These are phyloP conservation scores for Linanthus parryae DNA, from an alignment of 148 eudicot genomes.

Conservation along the genomic window DNA sequence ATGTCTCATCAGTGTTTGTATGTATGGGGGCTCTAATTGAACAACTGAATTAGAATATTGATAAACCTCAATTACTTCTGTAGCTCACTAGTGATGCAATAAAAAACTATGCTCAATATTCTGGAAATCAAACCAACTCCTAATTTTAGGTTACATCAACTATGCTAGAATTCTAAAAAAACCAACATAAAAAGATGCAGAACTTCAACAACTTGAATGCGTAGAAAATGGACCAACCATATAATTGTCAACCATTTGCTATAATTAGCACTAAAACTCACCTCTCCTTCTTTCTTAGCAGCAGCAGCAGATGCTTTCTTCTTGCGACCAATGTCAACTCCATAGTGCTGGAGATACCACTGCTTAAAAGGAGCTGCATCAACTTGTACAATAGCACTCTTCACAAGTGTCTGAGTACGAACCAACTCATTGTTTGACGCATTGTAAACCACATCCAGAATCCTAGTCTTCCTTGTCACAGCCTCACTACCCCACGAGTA, in stretches of 20 bases:
- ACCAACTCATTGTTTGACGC: constrained; percentile 91
- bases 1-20: too few species aligned
- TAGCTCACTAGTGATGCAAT: too few species aligned
- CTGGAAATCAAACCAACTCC: too few species aligned
- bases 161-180: too few species aligned
- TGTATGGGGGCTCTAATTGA: too few species aligned
- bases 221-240: not conserved
- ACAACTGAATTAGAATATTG: too few species aligned
- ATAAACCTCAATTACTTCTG: too few species aligned
- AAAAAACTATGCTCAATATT: too few species aligned
- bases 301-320: constrained; percentile 52
- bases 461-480: constrained; percentile 64
- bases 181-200: not conserved
- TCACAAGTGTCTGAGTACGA: constrained; percentile 80
- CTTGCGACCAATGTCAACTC: constrained; percentile 76
- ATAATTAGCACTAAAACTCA: constrained; percentile 8
- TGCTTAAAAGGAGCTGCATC: constrained; percentile 91
- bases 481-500: constrained; percentile 89
- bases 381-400: constrained; percentile 79
- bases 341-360: constrained; percentile 82
- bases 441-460: constrained; percentile 81
- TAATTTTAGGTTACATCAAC: too few species aligned
- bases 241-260: not conserved
- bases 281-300: constrained; percentile 78
- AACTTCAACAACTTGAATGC: not conserved